Conservation (phyloP, 768 basidiomycete genomes). For the Rhodosporidiobolus sp. region DNA sequence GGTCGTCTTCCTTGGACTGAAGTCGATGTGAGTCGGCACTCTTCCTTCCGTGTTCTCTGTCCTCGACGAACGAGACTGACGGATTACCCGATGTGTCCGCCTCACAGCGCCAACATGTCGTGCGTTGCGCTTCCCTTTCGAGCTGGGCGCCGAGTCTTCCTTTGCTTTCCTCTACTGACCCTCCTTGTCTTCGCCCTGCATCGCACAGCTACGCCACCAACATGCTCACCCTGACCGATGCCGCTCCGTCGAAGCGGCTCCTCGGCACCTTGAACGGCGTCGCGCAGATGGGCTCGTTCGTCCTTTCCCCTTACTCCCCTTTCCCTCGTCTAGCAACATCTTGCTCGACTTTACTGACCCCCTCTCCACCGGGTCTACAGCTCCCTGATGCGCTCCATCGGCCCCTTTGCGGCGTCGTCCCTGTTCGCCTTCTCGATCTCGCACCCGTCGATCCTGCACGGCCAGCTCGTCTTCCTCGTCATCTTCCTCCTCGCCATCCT, state of each 20-base stretch:
- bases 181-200: not conserved
- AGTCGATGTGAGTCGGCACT: slow-evolving; percentile 13
- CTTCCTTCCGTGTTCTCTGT: not conserved
- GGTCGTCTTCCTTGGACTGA: slow-evolving; percentile 23
- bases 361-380: not conserved
- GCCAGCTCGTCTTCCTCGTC: slow-evolving; percentile 23
- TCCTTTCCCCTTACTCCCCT: not conserved
- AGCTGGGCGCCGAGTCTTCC: not conserved
- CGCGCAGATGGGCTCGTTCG: slow-evolving; percentile 37
- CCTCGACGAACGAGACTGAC: too few relatives aligned
- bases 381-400: slow-evolving; percentile 32
- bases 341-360: not conserved
- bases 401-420: slow-evolving; percentile 24
- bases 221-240: slow-evolving; percentile 35
- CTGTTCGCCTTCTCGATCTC: slow-evolving; percentile 34
- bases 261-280: slow-evolving; percentile 37
- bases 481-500: slow-evolving; percentile 9
- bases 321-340: not conserved
- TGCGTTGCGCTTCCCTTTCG: not conserved
- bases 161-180: not conserved
- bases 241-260: slow-evolving; percentile 26
- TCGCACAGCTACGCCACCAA: slow-evolving; percentile 26
- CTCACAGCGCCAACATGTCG: slow-evolving; percentile 19
- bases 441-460: slow-evolving; percentile 5
- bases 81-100: too few relatives aligned